Evolutionary conservation across 2,329 filamentous ascomycete genomes (phyloP).

Genomic region (Zymoseptoria brevis): DNA sequence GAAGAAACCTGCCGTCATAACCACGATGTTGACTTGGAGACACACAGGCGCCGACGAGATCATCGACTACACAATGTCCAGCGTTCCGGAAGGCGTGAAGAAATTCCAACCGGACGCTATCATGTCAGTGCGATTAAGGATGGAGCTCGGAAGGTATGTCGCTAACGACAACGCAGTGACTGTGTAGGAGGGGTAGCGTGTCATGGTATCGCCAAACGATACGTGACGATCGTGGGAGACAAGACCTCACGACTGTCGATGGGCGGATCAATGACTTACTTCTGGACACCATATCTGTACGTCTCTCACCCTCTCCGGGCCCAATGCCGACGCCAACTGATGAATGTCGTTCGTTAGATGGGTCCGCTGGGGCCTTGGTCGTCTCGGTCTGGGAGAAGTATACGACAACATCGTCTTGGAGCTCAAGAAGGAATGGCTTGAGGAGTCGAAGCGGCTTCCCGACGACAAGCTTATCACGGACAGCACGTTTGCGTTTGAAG

Average conservation of each 20-base stretch:
- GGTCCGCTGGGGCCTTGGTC: conserved; percentile 33
- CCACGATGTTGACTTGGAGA: background rate
- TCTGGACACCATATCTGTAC: background rate
- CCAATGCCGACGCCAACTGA: background rate
- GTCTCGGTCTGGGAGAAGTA: conserved; percentile 25
- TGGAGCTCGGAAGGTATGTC: background rate
- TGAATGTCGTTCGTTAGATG: conserved; percentile 10
- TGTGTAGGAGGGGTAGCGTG: conserved; percentile 45
- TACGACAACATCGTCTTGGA: conserved; percentile 38
- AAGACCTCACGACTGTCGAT: conserved; percentile 28
- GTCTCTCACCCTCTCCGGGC: background rate
- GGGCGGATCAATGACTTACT: conserved; percentile 28
- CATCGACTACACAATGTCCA: conserved; percentile 49
- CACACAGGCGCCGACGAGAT: conserved; percentile 44
- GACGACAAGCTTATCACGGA: conserved; percentile 49
- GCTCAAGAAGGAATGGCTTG: conserved; percentile 43
- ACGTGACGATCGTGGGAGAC: conserved; percentile 37
- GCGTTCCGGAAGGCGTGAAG: conserved; percentile 44
- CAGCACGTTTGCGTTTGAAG: conserved; percentile 48
- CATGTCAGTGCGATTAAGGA: conserved; percentile 27
- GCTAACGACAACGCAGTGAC: conserved; percentile 32
- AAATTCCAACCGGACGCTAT: conserved; percentile 46
- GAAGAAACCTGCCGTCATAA: background rate
- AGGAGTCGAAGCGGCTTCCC: conserved; percentile 48
- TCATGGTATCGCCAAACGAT: conserved; percentile 38